Evolutionary conservation across 2,329 filamentous ascomycete species (phyloP), one percentile per base, ranked within the genome.

Genomic region (Albifimbria verrucaria): DNA sequence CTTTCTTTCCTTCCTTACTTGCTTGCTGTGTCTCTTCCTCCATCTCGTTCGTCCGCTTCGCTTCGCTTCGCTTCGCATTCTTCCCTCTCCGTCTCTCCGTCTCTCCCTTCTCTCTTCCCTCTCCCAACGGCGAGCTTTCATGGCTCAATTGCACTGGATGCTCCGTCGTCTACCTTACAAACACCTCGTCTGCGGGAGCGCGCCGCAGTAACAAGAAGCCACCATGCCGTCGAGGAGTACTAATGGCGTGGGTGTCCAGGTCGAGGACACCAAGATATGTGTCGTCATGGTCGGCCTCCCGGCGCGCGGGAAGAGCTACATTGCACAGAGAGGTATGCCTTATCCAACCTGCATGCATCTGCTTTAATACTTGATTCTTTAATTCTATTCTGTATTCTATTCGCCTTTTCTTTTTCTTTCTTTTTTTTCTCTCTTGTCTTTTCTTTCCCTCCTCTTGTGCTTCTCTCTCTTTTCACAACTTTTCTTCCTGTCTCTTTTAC

Each of bases 261-360:
- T 89, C 64, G 93, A 97, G 78, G 92, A 97, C 73, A 93, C 90
- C 56, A 90, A 90, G 72, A 95, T 99, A 77, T 97, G 93, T 72
- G 92, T 99, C 59, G 92, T 99, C 65, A 97, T 99, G 94, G 94
- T 99, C 55, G 94, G 94, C 61, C 80, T 99, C 68, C 94, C 94
- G 52, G 94, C 94, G 56, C 82, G 94, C 62, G 94, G 94, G 67
- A 99, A 99, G 82, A 96, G 91, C 77, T 85, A 96, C 72, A 97
- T 99, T 69, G 93, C 94, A 62, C 92, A 96, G 67, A 97, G 97
- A 83, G 92, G 92, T 94, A 78, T 66, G 77, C 69, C 15, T n/a
- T n/a, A n/a, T n/a, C n/a, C n/a, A n/a, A n/a, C n/a, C n/a, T n/a
- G n/a, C n/a, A n/a, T n/a, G n/a, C n/a, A n/a, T n/a, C n/a, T n/a